Evolutionary conservation across 495 filamentous ascomycete species (phyloP), one percentile per base, ranked within the genome.

Genomic region (Xylaria longipes): DNA sequence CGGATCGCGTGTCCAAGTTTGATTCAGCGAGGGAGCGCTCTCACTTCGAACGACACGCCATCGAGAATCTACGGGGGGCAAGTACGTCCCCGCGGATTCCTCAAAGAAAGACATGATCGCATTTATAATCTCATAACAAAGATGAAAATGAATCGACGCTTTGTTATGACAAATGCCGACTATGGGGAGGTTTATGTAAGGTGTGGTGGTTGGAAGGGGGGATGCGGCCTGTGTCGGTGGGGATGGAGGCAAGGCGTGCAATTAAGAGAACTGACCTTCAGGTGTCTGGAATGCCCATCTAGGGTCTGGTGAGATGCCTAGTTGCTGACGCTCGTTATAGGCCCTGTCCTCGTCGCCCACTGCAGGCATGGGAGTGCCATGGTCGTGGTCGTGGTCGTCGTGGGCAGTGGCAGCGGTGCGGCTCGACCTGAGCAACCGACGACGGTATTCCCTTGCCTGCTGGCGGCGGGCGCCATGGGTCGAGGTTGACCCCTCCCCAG

Each of bases 361-460:
- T 9, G 33, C 25, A 27, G 39, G 56, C 45, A 39, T 62, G 54
- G 56, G 67, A 35, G 52, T 35, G 27, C 37, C 14, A 8, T 48
- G 54, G 27, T 20, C 6, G n/a, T n/a, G n/a, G n/a, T 17, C 29
- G 41, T 56, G 61, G 60, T 33, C 50, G 14, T 56, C 72, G 37
- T 37, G 48, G 20, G 29, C n/a, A 11, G n/a, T 37, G 48, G 62
- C 29, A 29, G n/a, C 61, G n/a, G 54, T 57, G 35, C 27, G 70
- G 37, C 64, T 62, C 37, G 43, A 46, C 45, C 65, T 70, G 58
- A 54, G 71, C 22, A 68, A 67, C n/a, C 77, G 71, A 43, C 77
- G 73, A 41, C 77, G 75, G 31, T 75, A 75, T 22, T 79, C 75
- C 14, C 73, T 69, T 52, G 73, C 73, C 35, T 78, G 76, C 29